These are phyloP conservation scores for Cornus kousa DNA, from an alignment of 148 eudicot species.

Conservation along the genomic window DNA sequence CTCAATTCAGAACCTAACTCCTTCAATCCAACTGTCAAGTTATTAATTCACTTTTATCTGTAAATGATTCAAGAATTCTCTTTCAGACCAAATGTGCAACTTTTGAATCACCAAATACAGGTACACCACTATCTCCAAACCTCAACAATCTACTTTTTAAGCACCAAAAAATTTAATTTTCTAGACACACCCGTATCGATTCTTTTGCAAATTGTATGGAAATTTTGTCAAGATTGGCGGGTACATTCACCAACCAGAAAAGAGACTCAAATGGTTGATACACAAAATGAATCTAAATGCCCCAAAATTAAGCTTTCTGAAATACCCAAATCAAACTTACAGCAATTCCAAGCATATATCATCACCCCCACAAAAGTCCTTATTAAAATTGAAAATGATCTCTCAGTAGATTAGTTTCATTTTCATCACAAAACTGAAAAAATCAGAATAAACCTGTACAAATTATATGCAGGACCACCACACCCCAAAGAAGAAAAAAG, in stretches of 20 bases:
- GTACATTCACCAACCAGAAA: too few relatives aligned
- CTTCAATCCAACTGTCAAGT: neutral
- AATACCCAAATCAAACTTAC: neutral
- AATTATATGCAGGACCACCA: neutral
- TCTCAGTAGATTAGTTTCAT: neutral
- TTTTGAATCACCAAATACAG: too few relatives aligned
- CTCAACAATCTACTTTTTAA: neutral
- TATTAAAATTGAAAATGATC: neutral
- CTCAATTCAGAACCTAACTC: conserved; percentile 4
- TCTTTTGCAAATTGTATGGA: neutral
- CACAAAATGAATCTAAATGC: neutral
- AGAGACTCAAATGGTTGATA: too few relatives aligned
- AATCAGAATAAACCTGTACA: neutral
- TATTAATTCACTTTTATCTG: neutral
- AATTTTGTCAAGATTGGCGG: too few relatives aligned
- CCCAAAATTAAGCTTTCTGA: neutral
- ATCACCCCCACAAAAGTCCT: neutral
- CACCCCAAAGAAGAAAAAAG: neutral
- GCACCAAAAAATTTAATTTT: neutral
- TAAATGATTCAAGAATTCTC: neutral
- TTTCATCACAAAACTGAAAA: neutral
- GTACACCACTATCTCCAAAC: neutral
- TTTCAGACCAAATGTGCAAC: neutral
- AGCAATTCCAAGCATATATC: conserved; percentile 8
- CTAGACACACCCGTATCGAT: neutral